phyloP scores from a whole-genome alignment of 2,329 filamentous ascomycete genomes.

The Biscogniauxia marginata region DNA sequence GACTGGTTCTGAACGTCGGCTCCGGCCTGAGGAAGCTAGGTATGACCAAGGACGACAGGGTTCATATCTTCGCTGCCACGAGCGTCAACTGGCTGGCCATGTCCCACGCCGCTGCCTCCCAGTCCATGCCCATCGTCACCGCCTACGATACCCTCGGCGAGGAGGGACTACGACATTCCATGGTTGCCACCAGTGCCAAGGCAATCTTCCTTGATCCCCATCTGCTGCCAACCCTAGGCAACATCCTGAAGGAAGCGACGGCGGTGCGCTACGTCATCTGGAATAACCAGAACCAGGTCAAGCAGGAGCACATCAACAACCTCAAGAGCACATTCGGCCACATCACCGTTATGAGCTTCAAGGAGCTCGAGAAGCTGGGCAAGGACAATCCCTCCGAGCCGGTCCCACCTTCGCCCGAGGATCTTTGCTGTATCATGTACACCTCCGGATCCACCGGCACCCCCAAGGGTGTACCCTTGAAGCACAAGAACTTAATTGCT shows the following conservation, averaged over 20 bases:
- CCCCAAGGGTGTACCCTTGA: constrained; percentile 78
- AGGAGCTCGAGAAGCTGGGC: constrained; percentile 50
- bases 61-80: constrained; percentile 81
- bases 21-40: constrained; percentile 72
- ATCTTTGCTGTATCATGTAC: constrained; percentile 71
- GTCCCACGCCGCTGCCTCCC: constrained; percentile 59
- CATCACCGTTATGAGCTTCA: constrained; percentile 48
- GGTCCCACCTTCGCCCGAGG: constrained; percentile 67
- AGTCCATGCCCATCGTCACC: constrained; percentile 78
- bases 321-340: constrained; percentile 49
- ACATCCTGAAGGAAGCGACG: constrained; percentile 51
- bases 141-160: constrained; percentile 76
- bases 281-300: constrained; percentile 53
- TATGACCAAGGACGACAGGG: constrained; percentile 62
- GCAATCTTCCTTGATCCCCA: constrained; percentile 75
- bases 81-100: constrained; percentile 52
- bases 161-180: constrained; percentile 68
- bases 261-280: constrained; percentile 53
- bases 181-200: constrained; percentile 67
- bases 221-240: constrained; percentile 58
- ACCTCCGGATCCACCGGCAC: constrained; percentile 81
- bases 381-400: constrained; percentile 66
- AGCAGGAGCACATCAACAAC: constrained; percentile 49
- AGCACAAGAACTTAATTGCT: constrained; percentile 72
- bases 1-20: constrained; percentile 65